Evolutionary conservation across 1,139 yeast genomes (phyloP).

Genomic region (Candida albicans): DNA sequence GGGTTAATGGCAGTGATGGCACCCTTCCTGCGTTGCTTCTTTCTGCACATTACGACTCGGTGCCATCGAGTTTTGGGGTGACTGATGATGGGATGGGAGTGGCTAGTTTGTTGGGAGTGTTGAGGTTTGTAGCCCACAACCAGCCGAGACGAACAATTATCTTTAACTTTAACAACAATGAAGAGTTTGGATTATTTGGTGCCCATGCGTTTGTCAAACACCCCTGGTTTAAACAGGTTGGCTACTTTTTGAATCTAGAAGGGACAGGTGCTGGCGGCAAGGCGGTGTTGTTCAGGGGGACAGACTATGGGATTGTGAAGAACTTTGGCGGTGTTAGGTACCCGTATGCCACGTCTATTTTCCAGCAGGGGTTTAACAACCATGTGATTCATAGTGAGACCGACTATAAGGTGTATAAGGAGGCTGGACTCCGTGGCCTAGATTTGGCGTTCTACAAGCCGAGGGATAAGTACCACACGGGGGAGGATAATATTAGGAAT

Average conservation of each 20-base stretch:
- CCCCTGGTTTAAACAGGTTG: constrained; percentile 67
- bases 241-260: constrained; percentile 77
- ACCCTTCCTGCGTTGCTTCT: constrained; percentile 65
- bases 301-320: constrained; percentile 67
- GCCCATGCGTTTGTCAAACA: constrained; percentile 75
- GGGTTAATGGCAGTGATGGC: constrained; percentile 62
- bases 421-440: constrained; percentile 74
- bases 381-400: constrained; percentile 80
- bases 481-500: constrained; percentile 65
- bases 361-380: constrained; percentile 78
- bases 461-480: constrained; percentile 80
- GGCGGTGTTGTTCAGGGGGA: constrained; percentile 78
- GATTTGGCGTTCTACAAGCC: constrained; percentile 66
- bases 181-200: constrained; percentile 86
- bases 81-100: constrained; percentile 96
- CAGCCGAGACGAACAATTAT: constrained; percentile 72
- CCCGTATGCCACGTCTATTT: constrained; percentile 78
- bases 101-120: constrained; percentile 73
- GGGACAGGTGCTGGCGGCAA: constrained; percentile 97
- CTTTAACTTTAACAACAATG: constrained; percentile 86
- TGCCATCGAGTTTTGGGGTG: constrained; percentile 82
- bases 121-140: constrained; percentile 48
- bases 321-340: constrained; percentile 50
- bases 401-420: constrained; percentile 72
- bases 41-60: constrained; percentile 89